A percentile compares a stretch with the other conserved stretches of the same genome.
Conservation (phyloP, 768 basidiomycete genomes). For the Suillus subalutaceus region DNA sequence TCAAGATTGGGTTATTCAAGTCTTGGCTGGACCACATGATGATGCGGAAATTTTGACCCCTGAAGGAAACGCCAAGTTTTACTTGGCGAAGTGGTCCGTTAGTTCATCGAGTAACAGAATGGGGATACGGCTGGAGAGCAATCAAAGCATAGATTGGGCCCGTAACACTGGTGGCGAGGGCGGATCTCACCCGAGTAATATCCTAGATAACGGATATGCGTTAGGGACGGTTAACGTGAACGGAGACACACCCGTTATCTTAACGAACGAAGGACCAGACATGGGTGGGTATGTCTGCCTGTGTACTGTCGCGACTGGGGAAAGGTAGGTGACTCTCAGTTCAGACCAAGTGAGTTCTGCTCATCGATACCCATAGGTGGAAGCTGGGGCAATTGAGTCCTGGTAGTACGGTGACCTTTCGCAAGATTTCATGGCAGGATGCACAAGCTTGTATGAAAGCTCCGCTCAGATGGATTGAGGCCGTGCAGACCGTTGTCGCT, state of each 20-base stretch:
- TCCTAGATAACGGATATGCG: conserved; percentile 63
- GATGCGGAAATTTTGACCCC: conserved; percentile 56
- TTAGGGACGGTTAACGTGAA: conserved; percentile 61
- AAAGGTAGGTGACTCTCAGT: conserved; percentile 42
- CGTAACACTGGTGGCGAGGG: conserved; percentile 63
- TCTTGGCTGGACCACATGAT: conserved; percentile 65
- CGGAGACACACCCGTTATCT: conserved; percentile 71
- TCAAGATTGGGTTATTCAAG: conserved; percentile 52
- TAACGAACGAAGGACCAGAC: conserved; percentile 62
- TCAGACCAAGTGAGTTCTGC: background rate
- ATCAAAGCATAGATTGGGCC: conserved; percentile 53
- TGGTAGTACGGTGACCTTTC: conserved; percentile 56
- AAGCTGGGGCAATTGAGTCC: conserved; percentile 68
- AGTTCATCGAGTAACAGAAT: conserved; percentile 63
- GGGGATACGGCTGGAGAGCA: conserved; percentile 58
- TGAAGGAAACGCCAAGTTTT: conserved; percentile 52
- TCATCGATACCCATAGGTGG: conserved; percentile 49
- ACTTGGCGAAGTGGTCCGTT: conserved; percentile 53
- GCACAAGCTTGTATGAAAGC: conserved; percentile 34
- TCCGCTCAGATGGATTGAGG: conserved; percentile 35
- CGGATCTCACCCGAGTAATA: conserved; percentile 70
- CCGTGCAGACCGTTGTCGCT: conserved; percentile 18
- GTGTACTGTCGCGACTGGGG: conserved; percentile 53
- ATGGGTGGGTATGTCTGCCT: conserved; percentile 66
- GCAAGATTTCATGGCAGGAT: conserved; percentile 47